Evolutionary conservation across 805 yeast species (phyloP).

Genomic region (Spathaspora arborariae): DNA sequence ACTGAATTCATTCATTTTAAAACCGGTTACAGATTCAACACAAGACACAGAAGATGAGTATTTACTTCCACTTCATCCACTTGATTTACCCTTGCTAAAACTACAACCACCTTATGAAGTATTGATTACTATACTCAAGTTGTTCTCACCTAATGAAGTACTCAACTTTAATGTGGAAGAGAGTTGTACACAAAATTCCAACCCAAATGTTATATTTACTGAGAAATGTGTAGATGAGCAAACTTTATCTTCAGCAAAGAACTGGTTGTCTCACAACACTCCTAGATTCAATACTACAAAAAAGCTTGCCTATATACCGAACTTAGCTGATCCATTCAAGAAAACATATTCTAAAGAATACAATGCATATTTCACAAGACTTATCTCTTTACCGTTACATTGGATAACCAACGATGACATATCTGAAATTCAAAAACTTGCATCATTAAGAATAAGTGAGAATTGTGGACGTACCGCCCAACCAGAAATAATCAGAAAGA

Average conservation of each 20-base stretch:
- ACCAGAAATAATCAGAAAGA: conserved; percentile 63
- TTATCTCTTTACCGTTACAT: conserved; percentile 45
- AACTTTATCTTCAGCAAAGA: conserved; percentile 22
- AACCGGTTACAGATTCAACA: neutral
- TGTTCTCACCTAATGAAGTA: conserved; percentile 47
- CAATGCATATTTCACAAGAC: conserved; percentile 45
- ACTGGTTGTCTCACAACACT: conserved; percentile 43
- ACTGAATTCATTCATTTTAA: no score
- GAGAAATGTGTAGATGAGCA: conserved; percentile 28
- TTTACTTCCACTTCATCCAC: conserved; percentile 41
- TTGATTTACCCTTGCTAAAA: conserved; percentile 57
- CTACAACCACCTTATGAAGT: conserved; percentile 45
- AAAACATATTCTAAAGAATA: conserved; percentile 29
- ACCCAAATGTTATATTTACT: conserved; percentile 20
- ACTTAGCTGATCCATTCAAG: conserved; percentile 24
- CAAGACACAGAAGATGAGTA: conserved; percentile 13
- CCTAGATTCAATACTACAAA: conserved; percentile 22
- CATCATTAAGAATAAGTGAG: conserved; percentile 69
- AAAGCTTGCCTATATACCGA: conserved; percentile 23
- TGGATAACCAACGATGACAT: conserved; percentile 41
- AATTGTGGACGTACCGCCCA: conserved; percentile 82
- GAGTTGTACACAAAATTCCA: conserved; percentile 6
- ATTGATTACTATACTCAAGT: conserved; percentile 40
- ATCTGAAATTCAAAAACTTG: conserved; percentile 45
- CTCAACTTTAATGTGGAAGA: conserved; percentile 41